Percentiles rank a stretch among this genome's conserved stretches.
Conservation (phyloP, 1,284 basidiomycete genomes). For the Meripilus lineatus region DNA sequence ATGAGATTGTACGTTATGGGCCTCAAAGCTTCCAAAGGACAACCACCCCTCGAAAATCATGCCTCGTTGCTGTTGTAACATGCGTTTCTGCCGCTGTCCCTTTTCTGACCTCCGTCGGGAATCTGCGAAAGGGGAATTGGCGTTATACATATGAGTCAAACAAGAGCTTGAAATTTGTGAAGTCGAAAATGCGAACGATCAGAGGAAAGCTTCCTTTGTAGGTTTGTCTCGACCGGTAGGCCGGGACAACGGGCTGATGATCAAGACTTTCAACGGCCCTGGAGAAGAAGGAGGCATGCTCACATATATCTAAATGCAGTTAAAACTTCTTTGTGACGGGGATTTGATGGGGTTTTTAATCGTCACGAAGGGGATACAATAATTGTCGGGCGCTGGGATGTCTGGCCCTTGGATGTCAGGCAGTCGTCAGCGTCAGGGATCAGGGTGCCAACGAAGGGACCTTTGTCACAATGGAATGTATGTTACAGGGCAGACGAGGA, state of each 20-base stretch:
- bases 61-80: conserved; percentile 1
- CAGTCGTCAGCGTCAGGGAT: too few relatives aligned
- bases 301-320: conserved; percentile 3
- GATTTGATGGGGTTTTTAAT: not conserved
- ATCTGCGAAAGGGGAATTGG: conserved; percentile 1
- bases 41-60: too few relatives aligned
- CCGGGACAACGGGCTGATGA: conserved; percentile 7
- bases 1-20: too few relatives aligned
- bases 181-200: not conserved
- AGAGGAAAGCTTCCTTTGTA: conserved; percentile 1
- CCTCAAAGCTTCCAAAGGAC: too few relatives aligned
- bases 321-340: not conserved
- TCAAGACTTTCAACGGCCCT: conserved; percentile 5
- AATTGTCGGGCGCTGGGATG: too few relatives aligned
- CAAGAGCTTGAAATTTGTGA: not conserved
- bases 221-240: not conserved
- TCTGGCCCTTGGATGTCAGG: too few relatives aligned
- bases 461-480: too few relatives aligned
- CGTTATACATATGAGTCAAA: too few relatives aligned
- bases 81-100: not conserved
- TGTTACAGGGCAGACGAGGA: too few relatives aligned
- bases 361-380: not conserved
- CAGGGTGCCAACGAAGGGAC: too few relatives aligned
- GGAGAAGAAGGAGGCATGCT: not conserved
- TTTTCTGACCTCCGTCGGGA: conserved; percentile 6